Percentiles rank a stretch among this genome's conserved stretches.
phyloP scores from a whole-genome alignment of 352 stramenopile genomes.

The Phytophthora hybrid region DNA sequence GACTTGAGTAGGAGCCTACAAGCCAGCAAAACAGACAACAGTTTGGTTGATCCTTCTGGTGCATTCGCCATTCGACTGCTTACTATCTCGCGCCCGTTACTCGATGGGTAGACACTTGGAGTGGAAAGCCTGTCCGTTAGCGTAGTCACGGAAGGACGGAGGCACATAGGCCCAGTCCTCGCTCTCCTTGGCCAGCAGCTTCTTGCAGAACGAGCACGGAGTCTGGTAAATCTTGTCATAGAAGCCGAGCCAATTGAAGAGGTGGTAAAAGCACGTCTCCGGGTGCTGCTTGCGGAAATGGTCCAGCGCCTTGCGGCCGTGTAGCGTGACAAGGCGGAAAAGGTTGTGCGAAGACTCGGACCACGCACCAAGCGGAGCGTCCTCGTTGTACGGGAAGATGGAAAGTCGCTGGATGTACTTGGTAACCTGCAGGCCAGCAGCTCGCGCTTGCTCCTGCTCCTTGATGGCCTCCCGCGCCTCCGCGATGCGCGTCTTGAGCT shows the following conservation, averaged over 20 bases:
- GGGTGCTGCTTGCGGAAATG: slow-evolving; percentile 88
- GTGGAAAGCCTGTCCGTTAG: slow-evolving; percentile 83
- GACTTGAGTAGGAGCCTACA: slow-evolving; percentile 44
- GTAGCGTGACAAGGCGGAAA: slow-evolving; percentile 80
- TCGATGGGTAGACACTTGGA: slow-evolving; percentile 83
- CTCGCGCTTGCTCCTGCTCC: slow-evolving; percentile 81
- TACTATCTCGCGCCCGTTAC: slow-evolving; percentile 22
- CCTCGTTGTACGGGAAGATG: slow-evolving; percentile 84
- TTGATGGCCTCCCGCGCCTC: slow-evolving; percentile 82
- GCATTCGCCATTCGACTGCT: slow-evolving; percentile 4
- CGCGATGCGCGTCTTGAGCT: slow-evolving; percentile 83
- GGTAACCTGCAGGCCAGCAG: slow-evolving; percentile 78
- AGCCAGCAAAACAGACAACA: slow-evolving; percentile 10
- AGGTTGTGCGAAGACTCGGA: slow-evolving; percentile 84
- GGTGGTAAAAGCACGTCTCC: slow-evolving; percentile 88
- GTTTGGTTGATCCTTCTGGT: slow-evolving; percentile 11
- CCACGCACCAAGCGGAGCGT: slow-evolving; percentile 79
- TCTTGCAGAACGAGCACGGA: slow-evolving; percentile 86
- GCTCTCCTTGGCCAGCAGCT: slow-evolving; percentile 83
- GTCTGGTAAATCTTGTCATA: slow-evolving; percentile 93
- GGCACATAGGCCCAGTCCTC: slow-evolving; percentile 85
- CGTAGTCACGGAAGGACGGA: slow-evolving; percentile 88
- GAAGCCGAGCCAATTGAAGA: slow-evolving; percentile 88
- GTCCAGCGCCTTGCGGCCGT: slow-evolving; percentile 80
- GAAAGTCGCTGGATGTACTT: slow-evolving; percentile 89